Conservation (phyloP, 2,329 filamentous ascomycete genomes). For the Fusarium graminum region DNA sequence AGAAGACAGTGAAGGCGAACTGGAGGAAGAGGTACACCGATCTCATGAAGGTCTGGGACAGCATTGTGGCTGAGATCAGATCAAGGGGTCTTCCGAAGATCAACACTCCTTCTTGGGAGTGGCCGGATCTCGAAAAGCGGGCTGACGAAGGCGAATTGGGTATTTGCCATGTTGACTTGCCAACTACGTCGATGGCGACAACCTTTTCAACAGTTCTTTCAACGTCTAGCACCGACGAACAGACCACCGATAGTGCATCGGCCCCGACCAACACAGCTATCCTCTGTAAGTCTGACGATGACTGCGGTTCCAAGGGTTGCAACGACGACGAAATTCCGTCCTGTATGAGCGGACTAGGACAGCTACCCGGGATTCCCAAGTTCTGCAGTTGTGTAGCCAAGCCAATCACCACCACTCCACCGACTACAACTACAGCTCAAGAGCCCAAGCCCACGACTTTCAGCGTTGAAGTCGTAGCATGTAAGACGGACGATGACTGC, state of each 20-base stretch:
- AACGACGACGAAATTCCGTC: not conserved
- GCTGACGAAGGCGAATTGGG: not conserved
- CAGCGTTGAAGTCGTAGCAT: not conserved
- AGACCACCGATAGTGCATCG: not conserved
- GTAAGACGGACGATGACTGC: not conserved
- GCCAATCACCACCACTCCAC: not conserved
- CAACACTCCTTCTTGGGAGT: not conserved
- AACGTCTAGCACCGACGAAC: rapidly evolving
- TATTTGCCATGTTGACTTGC: not conserved
- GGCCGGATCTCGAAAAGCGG: not conserved
- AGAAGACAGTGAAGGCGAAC: not conserved
- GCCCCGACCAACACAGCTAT: not conserved
- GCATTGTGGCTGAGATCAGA: not conserved
- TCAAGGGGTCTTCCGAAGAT: not conserved
- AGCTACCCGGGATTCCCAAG: not conserved
- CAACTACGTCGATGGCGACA: not conserved
- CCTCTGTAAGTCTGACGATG: not conserved
- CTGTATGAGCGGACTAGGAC: not conserved
- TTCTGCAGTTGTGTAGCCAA: not conserved
- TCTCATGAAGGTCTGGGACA: rapidly evolving
- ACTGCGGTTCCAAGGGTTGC: not conserved
- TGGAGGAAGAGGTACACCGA: not conserved
- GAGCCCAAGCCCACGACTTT: not conserved
- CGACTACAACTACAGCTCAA: not conserved
- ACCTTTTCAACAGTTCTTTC: not conserved